Percentiles rank a stretch among this genome's conserved stretches.
These are phyloP conservation scores for Malassezia japonica DNA, from an alignment of 1,284 basidiomycete species.

Conservation along the genomic window DNA sequence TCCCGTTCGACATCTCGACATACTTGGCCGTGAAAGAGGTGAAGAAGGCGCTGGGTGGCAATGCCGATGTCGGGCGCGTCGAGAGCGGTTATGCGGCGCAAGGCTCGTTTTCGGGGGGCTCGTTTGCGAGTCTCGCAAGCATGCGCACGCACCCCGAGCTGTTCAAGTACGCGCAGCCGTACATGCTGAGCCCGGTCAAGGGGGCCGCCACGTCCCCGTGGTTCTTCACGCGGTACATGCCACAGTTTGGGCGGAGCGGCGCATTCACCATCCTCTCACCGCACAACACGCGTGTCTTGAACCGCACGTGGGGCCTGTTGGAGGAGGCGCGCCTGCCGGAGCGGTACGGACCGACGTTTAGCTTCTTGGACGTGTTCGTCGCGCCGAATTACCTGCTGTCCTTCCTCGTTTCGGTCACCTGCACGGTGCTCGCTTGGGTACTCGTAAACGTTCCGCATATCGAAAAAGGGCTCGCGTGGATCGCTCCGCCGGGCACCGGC, in stretches of 20 bases:
- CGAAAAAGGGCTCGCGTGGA: background rate
- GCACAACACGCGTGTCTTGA: conserved; percentile 61
- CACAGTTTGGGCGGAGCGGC: conserved; percentile 54
- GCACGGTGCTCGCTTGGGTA: background rate
- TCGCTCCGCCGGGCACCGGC: conserved; percentile 11
- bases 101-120: conserved; percentile 62
- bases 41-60: conserved; percentile 50
- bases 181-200: conserved; percentile 16
- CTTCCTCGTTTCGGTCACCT: background rate
- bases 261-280: conserved; percentile 58
- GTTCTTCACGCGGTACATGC: conserved; percentile 53
- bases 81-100: conserved; percentile 51
- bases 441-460: background rate
- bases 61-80: conserved; percentile 21
- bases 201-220: conserved; percentile 47
- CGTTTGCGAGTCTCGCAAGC: conserved; percentile 56
- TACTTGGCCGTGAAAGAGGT: conserved; percentile 56
- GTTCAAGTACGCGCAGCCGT: conserved; percentile 55
- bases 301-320: conserved; percentile 67
- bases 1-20: conserved; percentile 55
- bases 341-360: conserved; percentile 53
- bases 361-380: conserved; percentile 63
- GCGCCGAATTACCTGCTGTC: conserved; percentile 39
- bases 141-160: conserved; percentile 50
- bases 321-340: conserved; percentile 48